A percentile compares a stretch with the other conserved stretches of the same genome.
These are phyloP conservation scores for Pachysandra terminalis DNA, from an alignment of 164 flowering plant genomes.

Conservation along the genomic window DNA sequence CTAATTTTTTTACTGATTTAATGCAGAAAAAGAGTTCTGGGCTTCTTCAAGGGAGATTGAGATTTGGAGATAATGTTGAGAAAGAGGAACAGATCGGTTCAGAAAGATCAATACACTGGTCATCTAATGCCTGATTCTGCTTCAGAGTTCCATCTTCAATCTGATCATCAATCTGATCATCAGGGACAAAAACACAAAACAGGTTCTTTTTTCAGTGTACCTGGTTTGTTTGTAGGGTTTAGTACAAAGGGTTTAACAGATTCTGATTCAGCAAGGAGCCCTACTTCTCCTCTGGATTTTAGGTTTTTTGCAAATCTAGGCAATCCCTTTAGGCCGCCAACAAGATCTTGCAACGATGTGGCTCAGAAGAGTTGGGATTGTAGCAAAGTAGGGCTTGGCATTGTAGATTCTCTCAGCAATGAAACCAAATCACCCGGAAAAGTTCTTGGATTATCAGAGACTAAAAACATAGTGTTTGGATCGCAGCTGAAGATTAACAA, in stretches of 20 bases:
- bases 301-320: conserved; percentile 46
- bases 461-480: conserved; percentile 56
- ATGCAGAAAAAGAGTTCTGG: conserved; percentile 19
- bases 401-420: conserved; percentile 66
- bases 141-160: conserved; percentile 30
- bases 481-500: conserved; percentile 41
- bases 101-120: conserved; percentile 58
- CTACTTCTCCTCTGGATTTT: conserved; percentile 80
- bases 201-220: conserved; percentile 50
- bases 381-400: conserved; percentile 69
- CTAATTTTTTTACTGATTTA: not conserved
- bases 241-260: conserved; percentile 50
- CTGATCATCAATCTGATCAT: conserved; percentile 29
- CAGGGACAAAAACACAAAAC: conserved; percentile 38
- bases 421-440: conserved; percentile 29
- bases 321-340: conserved; percentile 48
- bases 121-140: conserved; percentile 36
- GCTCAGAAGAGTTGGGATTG: conserved; percentile 55
- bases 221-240: conserved; percentile 72
- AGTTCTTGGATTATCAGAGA: conserved; percentile 35
- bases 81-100: conserved; percentile 63
- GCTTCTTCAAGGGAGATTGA: conserved; percentile 8
- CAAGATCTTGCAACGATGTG: conserved; percentile 29
- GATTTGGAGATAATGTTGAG: conserved; percentile 57
- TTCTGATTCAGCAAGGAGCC: conserved; percentile 73